Evolutionary conservation across 2,329 filamentous ascomycete genomes (phyloP).

Genomic region (Trichophyton simii): DNA sequence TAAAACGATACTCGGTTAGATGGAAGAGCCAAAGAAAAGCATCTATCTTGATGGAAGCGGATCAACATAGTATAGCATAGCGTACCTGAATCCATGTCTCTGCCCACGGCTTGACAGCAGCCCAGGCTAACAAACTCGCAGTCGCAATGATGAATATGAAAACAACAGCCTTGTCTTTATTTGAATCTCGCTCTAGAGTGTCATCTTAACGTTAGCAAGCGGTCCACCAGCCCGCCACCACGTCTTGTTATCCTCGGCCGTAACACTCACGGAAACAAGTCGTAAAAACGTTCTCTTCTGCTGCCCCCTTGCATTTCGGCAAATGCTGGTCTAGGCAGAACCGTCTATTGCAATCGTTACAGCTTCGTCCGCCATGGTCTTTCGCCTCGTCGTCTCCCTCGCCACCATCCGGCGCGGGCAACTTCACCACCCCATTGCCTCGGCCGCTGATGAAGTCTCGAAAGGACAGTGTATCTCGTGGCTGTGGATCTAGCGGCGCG

Average conservation of each 20-base stretch:
- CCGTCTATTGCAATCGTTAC: slow-evolving; percentile 55
- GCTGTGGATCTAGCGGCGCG: not conserved
- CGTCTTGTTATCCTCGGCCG: not conserved
- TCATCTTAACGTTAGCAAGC: not conserved
- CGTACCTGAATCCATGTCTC: slow-evolving; percentile 44
- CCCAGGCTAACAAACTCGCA: slow-evolving; percentile 48
- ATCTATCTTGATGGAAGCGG: not conserved
- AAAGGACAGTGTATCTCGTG: not conserved
- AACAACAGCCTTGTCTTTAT: slow-evolving; percentile 54
- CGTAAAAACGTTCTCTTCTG: slow-evolving; percentile 52
- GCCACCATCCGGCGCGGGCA: slow-evolving; percentile 7
- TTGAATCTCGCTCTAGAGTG: slow-evolving; percentile 47
- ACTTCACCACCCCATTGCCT: slow-evolving; percentile 5
- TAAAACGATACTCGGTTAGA: not conserved
- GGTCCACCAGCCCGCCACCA: not conserved
- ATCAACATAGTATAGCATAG: not conserved
- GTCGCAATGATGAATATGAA: slow-evolving; percentile 55
- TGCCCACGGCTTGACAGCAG: slow-evolving; percentile 47
- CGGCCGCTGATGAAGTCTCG: slow-evolving; percentile 9
- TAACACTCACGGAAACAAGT: slow-evolving; percentile 49
- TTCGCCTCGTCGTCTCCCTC: slow-evolving; percentile 19
- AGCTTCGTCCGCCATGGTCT: slow-evolving; percentile 36
- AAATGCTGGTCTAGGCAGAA: slow-evolving; percentile 53
- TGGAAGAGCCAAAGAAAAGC: not conserved
- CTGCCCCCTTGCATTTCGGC: slow-evolving; percentile 48